Evolutionary conservation across 257 asterid genomes (phyloP).

Genomic region (Gardenia jasminoides): DNA sequence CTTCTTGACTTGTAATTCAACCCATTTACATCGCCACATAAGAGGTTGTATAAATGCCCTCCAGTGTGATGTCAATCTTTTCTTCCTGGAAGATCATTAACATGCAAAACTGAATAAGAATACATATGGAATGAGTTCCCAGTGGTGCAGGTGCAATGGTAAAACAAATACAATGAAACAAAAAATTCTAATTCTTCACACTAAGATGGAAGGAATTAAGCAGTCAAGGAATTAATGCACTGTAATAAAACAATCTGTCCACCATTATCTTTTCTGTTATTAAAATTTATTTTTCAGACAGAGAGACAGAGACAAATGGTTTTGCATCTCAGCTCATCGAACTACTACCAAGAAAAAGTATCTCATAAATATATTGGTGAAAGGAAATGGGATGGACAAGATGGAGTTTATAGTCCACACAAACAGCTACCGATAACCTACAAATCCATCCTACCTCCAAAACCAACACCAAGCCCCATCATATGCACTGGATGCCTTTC

Average conservation of each 20-base stretch:
- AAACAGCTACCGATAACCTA: not conserved
- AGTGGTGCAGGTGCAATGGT: not conserved
- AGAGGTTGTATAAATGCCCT: slow-evolving; percentile 57
- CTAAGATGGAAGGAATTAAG: not conserved
- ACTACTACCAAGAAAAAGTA: not conserved
- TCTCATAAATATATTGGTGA: not conserved
- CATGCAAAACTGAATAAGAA: slow-evolving; percentile 11
- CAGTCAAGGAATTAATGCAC: not conserved
- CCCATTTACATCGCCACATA: slow-evolving; percentile 87
- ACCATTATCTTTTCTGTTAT: not conserved
- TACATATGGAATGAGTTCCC: not conserved
- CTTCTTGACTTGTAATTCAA: slow-evolving; percentile 64
- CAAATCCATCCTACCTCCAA: not conserved
- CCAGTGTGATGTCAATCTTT: slow-evolving; percentile 67
- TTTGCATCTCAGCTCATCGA: not conserved
- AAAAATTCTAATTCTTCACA: not conserved
- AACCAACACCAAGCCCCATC: not conserved
- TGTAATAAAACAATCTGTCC: not conserved
- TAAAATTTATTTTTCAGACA: not conserved
- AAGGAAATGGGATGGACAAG: not conserved
- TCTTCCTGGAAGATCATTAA: slow-evolving; percentile 48
- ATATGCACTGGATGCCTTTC: not conserved
- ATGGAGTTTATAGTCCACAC: not conserved
- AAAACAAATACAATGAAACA: not conserved
- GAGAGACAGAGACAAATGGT: not conserved